These are phyloP conservation scores for Leptographium wingfieldii DNA, from an alignment of 2,329 filamentous ascomycete genomes.

Conservation along the genomic window DNA sequence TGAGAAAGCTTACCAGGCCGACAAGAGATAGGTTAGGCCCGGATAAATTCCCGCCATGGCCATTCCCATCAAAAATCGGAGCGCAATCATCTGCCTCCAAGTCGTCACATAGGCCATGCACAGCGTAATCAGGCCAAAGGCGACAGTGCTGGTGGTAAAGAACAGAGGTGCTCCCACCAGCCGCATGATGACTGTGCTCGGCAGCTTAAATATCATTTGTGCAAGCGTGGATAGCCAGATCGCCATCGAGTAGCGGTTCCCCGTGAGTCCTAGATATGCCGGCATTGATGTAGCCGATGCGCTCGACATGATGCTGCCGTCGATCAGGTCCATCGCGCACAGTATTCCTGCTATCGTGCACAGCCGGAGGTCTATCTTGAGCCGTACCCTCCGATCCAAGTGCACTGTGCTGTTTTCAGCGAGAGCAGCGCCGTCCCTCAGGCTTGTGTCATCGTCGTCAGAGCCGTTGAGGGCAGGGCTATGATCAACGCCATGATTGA, in stretches of 20 bases:
- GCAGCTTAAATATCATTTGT: not conserved
- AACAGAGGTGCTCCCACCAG: not conserved
- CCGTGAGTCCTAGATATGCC: not conserved
- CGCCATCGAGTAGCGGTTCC: not conserved
- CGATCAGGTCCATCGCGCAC: constrained; percentile 1
- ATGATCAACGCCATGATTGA: not conserved
- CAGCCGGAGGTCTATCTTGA: not conserved
- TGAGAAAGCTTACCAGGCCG: not conserved
- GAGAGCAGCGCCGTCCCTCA: not conserved
- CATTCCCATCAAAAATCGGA: not conserved
- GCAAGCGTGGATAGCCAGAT: not conserved
- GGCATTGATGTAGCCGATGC: constrained; percentile 1
- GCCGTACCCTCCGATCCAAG: not conserved
- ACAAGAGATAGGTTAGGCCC: not conserved
- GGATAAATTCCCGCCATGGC: constrained; percentile 1
- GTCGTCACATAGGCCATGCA: not conserved
- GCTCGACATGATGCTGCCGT: constrained; percentile 1
- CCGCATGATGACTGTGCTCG: not conserved
- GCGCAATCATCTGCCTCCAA: not conserved
- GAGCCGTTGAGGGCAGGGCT: not conserved
- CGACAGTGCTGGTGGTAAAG: not conserved
- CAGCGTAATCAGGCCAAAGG: not conserved
- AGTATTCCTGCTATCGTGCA: not conserved
- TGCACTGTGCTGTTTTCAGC: not conserved
- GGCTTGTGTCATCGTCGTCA: not conserved